Conservation (phyloP, 495 filamentous ascomycete species). For the Rhypophila decipiens region DNA sequence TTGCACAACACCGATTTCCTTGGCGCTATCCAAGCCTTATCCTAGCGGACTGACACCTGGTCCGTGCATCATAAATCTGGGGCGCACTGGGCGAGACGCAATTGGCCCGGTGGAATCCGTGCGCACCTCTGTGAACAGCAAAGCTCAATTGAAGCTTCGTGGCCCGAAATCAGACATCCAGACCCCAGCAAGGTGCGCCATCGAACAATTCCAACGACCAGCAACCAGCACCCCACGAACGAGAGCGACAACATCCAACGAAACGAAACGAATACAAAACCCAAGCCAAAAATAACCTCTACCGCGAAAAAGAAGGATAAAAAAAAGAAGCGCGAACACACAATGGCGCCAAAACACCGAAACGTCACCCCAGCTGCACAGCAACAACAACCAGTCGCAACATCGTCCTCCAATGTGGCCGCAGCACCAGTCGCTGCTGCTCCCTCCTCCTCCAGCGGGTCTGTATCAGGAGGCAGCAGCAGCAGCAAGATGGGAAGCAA, state of each 20-base stretch:
- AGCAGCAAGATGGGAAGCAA: too few species aligned
- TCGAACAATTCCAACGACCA: neutral
- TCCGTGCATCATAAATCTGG: neutral
- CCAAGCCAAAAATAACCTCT: neutral
- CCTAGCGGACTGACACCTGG: neutral
- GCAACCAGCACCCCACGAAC: neutral
- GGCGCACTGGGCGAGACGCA: neutral
- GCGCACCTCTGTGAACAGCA: neutral
- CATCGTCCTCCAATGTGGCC: neutral
- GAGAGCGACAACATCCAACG: neutral
- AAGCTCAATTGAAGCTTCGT: slow-evolving; percentile 8
- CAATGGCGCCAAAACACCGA: slow-evolving; percentile 1
- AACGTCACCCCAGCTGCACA: neutral
- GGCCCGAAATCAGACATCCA: neutral
- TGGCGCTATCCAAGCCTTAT: too few species aligned
- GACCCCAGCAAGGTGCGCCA: neutral
- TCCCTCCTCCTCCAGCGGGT: slow-evolving; percentile 16
- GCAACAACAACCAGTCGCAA: neutral
- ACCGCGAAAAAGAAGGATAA: neutral
- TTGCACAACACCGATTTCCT: too few species aligned
- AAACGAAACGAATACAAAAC: neutral
- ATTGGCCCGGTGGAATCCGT: neutral
- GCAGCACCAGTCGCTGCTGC: neutral
- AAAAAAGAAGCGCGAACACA: neutral
- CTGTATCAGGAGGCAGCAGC: slow-evolving; percentile 11